Evolutionary conservation across 2,329 filamentous ascomycete genomes (phyloP), one percentile per base, ranked within the genome.

Genomic region (Alternaria sp.): DNA sequence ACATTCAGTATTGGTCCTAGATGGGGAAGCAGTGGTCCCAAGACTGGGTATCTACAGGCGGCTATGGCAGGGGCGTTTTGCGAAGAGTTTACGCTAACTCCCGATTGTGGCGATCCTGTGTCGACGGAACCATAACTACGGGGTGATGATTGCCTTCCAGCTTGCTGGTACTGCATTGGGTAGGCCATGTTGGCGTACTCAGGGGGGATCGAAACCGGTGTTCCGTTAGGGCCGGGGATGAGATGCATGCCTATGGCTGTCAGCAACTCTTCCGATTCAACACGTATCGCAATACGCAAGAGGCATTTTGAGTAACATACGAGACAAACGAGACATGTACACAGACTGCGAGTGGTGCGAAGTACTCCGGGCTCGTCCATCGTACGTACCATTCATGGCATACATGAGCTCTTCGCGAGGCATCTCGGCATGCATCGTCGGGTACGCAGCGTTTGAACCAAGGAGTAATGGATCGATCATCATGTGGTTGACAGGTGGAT

Each of bases 21-120:
- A 74, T 97, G 91, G 18, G 93, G 92, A 32, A 97, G 79, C 2
- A 97, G 84, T 34, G 93, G 93, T 71, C 92, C 90, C 59, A 97
- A 81, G 16, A 97, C 93, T 5, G 93, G 93, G 74, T 97, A 97
- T 74, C 92, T 88, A 72, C 54, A 83, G 11, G 69, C 55, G 10
- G 67, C 57, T 7, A 62, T 63, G 12, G 57, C 54, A 27, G 50
- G 57, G n/a, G 71, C 75, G 36, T 70, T 69, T 43, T 77, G 74
- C 28, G 75, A 78, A 8, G 76, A 78, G 28, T 68, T 71, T 11
- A 69, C 69, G 59, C 75, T 78, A 16, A 72, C 69, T 34, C 71
- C 75, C 40, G 76, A 78, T 51, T 77, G 73, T 14, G 76, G 76
- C 16, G 76, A 78, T 41, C 74, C 75, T 14, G 74, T 77, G 36